Base-by-base conservation (phyloP, 495 filamentous ascomycete species). In the Lineolata rhizophorae region DNA sequence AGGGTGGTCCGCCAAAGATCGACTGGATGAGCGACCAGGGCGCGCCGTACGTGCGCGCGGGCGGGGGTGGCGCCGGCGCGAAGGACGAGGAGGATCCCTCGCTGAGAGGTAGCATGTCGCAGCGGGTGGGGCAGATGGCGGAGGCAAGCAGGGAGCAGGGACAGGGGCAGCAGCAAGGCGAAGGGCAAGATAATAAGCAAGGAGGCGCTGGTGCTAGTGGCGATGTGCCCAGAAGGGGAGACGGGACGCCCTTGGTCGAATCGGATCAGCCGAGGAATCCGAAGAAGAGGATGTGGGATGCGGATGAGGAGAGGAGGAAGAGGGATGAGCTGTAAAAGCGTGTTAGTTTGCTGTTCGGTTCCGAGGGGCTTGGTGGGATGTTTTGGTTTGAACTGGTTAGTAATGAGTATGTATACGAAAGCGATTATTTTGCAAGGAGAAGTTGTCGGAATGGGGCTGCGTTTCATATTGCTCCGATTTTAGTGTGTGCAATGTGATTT, bases 201-300 rank as follows among this genome's bases (percentile, higher is more conserved):
- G n/a, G n/a, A n/a, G n/a, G n/a, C n/a, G n/a, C n/a, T n/a, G n/a
- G n/a, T n/a, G n/a, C n/a, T n/a, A n/a, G n/a, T n/a, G 59, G 63
- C 20, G 48, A 51, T 34, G 46, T 51, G 25, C 37, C 32, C 13
- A 27, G 40, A 18, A 44, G 52, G 31, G 54, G 46, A 2, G 57
- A 58, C 27, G 60, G 59, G 0, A 51, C 43, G 19, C 38, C 49
- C 20, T 31, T 56, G 27, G 17, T 45, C 32, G 44, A 49, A 18
- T 34, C 28, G 9, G 50, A 51, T 41, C 40, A 48, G 15, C 57
- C 62, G 30, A 55, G 59, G 18, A 84, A 84, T 54, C 61, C 75
- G 11, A 85, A 76, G 58, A 93, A 91, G 55, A 58, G 79, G 49
- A 76, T 85, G 68, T 82, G 71, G 61, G 77, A 87, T 49, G 69